A percentile compares a stretch with the other conserved stretches of the same genome.
phyloP scores from a whole-genome alignment of 2,329 filamentous ascomycete species.

The Ilyonectria mors-panacis region DNA sequence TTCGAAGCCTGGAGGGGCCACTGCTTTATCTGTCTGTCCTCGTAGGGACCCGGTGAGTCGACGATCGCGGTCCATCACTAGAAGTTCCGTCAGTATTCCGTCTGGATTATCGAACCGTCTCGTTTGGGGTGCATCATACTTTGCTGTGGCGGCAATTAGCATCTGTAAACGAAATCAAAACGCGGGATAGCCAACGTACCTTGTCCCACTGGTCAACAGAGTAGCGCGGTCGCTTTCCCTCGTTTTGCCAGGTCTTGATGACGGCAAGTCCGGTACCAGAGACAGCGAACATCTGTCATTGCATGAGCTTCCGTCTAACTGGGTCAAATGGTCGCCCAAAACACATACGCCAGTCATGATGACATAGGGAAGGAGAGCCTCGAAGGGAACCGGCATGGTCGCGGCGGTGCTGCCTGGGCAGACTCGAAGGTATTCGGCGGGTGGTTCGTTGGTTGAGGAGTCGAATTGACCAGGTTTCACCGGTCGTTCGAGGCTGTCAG shows the following conservation, averaged over 20 bases:
- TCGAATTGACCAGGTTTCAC: constrained; percentile 46
- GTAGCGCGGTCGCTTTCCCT: constrained; percentile 72
- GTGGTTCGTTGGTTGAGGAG: constrained; percentile 21
- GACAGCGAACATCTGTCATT: constrained; percentile 73
- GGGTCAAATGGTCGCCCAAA: constrained; percentile 24
- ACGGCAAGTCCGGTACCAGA: constrained; percentile 71
- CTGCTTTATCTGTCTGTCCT: constrained; percentile 70
- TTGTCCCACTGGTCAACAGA: constrained; percentile 75
- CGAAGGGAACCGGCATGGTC: constrained; percentile 75
- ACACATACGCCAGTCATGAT: constrained; percentile 73
- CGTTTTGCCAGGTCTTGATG: constrained; percentile 71
- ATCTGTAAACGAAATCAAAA: constrained; percentile 5
- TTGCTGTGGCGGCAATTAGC: constrained; percentile 63
- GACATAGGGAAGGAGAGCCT: constrained; percentile 74
- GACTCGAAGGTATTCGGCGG: constrained; percentile 42
- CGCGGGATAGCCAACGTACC: constrained; percentile 62
- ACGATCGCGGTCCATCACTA: constrained; percentile 77
- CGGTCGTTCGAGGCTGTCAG: constrained; percentile 37
- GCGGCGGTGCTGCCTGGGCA: constrained; percentile 50
- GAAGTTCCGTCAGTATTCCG: constrained; percentile 17
- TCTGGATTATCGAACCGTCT: constrained; percentile 4
- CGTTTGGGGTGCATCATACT: constrained; percentile 58
- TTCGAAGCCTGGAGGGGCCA: constrained; percentile 73
- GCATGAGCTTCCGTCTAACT: constrained; percentile 42
- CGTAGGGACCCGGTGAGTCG: constrained; percentile 72